Evolutionary conservation across 83 land plant genomes (phyloP), one percentile per base, ranked within the genome.

Genomic region (Larix sibirica): DNA sequence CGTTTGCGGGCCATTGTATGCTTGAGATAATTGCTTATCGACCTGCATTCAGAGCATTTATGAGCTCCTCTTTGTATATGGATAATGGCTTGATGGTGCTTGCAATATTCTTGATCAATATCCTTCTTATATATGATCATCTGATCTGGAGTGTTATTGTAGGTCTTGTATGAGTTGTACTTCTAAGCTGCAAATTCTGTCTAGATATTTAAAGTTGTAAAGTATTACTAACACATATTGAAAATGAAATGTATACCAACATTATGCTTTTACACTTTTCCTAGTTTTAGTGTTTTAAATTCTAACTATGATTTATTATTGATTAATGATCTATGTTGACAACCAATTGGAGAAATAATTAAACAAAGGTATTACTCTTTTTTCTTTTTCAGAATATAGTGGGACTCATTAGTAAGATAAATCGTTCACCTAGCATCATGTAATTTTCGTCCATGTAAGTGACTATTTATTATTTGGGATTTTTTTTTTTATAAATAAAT

Each of bases 11-110:
- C 2, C 95, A 98, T 84, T 97, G 99, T 64, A 91, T 97, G 90
- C 94, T 95, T 91, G 99, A 97, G 85, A 97, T 95, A 94, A 92
- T 98, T 84, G 98, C 98, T 71, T 94, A 95, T 87, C 92, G 92
- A 17, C 98, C 96, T 86, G 99, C 98, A 20, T 97, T 97, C 83
- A 95, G 93, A 87, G 98, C 98, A 23, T 97, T 97, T 92, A 98
- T 97, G 85, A 92, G 97, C 3, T 33, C 36, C 6, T 36, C 44
- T 69, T 42, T 36, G 20, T 33, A 69, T 36, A 69, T 38, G 20
- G 33, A 24, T 28, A 28, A 28, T 28, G 28, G 28, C 28, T 33
- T 33, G 36, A 3, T 4, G 31, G 74, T 69, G 3, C 42, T 69
- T 69, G 1, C 26, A 20, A 69, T 2, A 4, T 1, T 17, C 33